These are phyloP conservation scores for Artemisia tridentata DNA, from an alignment of 129 eudicot genomes.

Conservation along the genomic window DNA sequence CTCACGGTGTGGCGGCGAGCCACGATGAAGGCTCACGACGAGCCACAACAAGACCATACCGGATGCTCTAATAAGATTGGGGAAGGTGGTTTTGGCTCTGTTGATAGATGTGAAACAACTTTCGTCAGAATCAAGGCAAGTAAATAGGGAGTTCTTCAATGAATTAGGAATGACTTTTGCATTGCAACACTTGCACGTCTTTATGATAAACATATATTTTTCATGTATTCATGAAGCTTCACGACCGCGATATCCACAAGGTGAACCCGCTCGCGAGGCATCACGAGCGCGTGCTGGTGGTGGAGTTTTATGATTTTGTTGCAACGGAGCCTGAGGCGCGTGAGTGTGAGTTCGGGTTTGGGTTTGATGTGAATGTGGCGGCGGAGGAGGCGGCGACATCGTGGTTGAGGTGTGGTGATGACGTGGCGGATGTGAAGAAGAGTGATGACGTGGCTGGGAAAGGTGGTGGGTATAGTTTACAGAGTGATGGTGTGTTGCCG, in stretches of 20 bases:
- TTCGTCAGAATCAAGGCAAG: too few relatives aligned
- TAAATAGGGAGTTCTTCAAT: too few relatives aligned
- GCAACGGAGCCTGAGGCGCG: slow-evolving; percentile 23
- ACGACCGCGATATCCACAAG: slow-evolving; percentile 73
- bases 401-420: slow-evolving; percentile 42
- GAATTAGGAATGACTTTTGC: too few relatives aligned
- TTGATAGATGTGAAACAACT: too few relatives aligned
- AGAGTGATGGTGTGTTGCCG: slow-evolving; percentile 77
- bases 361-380: slow-evolving; percentile 34
- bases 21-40: too few relatives aligned
- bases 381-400: slow-evolving; percentile 86
- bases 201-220: too few relatives aligned
- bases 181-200: too few relatives aligned
- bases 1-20: too few relatives aligned
- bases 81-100: too few relatives aligned
- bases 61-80: too few relatives aligned
- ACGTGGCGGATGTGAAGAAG: slow-evolving; percentile 34
- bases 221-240: too few relatives aligned
- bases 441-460: slow-evolving; percentile 1
- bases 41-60: too few relatives aligned
- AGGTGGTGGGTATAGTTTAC: neutral
- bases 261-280: slow-evolving; percentile 84
- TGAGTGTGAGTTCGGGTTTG: slow-evolving; percentile 9
- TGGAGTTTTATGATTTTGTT: slow-evolving; percentile 58
- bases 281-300: slow-evolving; percentile 74